These are phyloP conservation scores for Rosa rugosa DNA, from an alignment of 306 rosid species.

Conservation along the genomic window DNA sequence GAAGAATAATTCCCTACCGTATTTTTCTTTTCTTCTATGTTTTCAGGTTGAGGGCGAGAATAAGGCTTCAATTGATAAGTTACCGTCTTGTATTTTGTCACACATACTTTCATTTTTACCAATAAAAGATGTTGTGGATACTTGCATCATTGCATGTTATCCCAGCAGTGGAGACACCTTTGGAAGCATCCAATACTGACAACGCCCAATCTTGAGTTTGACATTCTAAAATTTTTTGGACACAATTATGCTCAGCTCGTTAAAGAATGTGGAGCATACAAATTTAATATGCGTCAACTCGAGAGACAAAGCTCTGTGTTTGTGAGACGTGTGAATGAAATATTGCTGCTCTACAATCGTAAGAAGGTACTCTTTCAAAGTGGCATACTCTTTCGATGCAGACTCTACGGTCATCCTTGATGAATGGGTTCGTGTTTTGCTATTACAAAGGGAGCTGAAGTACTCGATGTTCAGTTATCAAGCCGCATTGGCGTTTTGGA, in stretches of 20 bases:
- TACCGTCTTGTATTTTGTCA: neutral
- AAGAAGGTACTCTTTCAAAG: neutral
- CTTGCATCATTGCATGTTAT: neutral
- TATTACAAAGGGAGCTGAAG: neutral
- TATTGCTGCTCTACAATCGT: neutral
- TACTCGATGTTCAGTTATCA: neutral
- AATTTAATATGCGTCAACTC: too few relatives aligned
- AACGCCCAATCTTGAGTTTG: neutral
- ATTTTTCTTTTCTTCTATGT: neutral
- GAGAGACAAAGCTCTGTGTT: neutral
- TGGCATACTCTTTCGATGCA: neutral
- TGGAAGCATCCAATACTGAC: slow-evolving; percentile 2
- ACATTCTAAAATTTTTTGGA: neutral
- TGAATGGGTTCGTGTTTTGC: neutral
- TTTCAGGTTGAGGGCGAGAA: neutral
- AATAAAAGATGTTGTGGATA: neutral
- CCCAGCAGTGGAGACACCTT: neutral
- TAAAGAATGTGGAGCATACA: neutral
- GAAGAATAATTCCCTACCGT: neutral
- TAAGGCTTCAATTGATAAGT: neutral
- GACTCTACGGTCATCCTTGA: neutral
- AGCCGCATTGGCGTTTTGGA: neutral
- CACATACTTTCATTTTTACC: neutral
- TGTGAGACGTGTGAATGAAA: neutral
- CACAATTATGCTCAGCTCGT: neutral